A percentile compares a stretch with the other conserved stretches of the same genome.
Evolutionary conservation across 164 flowering plant species (phyloP).

Genomic region (Litsea cubeba): DNA sequence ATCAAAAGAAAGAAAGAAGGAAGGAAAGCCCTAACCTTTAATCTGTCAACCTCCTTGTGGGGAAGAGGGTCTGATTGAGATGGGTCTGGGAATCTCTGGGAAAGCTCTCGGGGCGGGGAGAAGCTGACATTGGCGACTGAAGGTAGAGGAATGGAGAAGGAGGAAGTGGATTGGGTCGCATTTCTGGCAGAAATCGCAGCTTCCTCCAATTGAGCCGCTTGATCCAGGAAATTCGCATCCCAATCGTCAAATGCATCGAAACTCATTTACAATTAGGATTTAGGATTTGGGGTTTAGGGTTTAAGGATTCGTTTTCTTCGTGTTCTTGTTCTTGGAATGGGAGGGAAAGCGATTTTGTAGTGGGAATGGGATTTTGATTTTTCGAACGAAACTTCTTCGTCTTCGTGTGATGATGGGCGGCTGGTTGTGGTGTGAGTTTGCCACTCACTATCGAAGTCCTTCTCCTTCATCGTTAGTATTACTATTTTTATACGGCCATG

Average conservation of each 20-base stretch:
- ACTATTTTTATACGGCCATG: too few relatives aligned
- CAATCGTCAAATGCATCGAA: slow-evolving; percentile 18
- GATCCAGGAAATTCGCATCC: slow-evolving; percentile 24
- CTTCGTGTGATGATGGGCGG: too few relatives aligned
- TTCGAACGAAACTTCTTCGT: not conserved
- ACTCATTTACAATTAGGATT: slow-evolving; percentile 14
- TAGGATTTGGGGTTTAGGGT: not conserved
- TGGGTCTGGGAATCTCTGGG: slow-evolving; percentile 11
- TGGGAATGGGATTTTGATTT: not conserved
- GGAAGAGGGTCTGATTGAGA: not conserved
- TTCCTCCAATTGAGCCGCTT: slow-evolving; percentile 20
- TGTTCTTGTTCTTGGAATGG: not conserved
- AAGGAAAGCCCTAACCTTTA: slow-evolving; percentile 19
- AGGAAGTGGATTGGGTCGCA: slow-evolving; percentile 9
- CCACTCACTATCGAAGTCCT: too few relatives aligned
- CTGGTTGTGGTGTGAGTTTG: too few relatives aligned
- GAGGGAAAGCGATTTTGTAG: not conserved
- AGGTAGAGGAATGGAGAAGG: not conserved
- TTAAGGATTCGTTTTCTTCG: too few relatives aligned
- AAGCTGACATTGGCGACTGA: not conserved
- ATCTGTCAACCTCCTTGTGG: slow-evolving; percentile 12
- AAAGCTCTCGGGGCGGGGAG: slow-evolving; percentile 28
- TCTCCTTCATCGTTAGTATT: too few relatives aligned
- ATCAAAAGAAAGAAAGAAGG: not conserved
- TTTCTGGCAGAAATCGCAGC: slow-evolving; percentile 15